These are phyloP conservation scores for Kluyveromyces dobzhanskii DNA, from an alignment of 805 yeast species.

Conservation along the genomic window DNA sequence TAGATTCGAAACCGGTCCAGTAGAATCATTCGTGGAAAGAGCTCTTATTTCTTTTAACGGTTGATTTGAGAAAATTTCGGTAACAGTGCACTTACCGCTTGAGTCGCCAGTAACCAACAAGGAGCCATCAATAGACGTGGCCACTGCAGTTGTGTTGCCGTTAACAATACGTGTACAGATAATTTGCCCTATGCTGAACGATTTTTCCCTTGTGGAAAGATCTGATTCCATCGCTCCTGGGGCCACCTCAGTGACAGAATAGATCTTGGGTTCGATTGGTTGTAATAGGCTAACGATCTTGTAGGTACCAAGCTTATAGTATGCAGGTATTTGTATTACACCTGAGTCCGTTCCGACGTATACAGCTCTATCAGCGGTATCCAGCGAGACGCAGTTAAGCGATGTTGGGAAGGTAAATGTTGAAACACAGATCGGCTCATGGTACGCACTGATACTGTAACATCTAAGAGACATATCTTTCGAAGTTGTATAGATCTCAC, in stretches of 20 bases:
- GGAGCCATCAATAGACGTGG: slow-evolving; percentile 68
- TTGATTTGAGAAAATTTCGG: slow-evolving; percentile 67
- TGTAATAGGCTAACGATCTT: slow-evolving; percentile 40
- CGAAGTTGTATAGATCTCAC: slow-evolving; percentile 61
- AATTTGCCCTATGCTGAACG: slow-evolving; percentile 22
- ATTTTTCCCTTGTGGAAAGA: slow-evolving; percentile 7
- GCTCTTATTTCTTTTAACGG: slow-evolving; percentile 45
- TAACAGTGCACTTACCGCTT: slow-evolving; percentile 55
- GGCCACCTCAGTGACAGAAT: slow-evolving; percentile 40
- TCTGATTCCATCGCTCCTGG: slow-evolving; percentile 25
- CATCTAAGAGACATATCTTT: slow-evolving; percentile 67
- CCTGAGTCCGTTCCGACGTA: slow-evolving; percentile 69
- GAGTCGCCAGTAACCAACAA: slow-evolving; percentile 64
- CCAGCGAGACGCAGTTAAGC: slow-evolving; percentile 51
- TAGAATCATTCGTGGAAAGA: slow-evolving; percentile 17
- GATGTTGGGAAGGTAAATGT: slow-evolving; percentile 64
- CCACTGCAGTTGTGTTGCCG: slow-evolving; percentile 42
- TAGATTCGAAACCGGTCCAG: slow-evolving; percentile 24
- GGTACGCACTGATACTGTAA: slow-evolving; percentile 40
- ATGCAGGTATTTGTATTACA: slow-evolving; percentile 19
- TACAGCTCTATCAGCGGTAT: slow-evolving; percentile 69
- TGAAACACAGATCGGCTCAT: slow-evolving; percentile 37
- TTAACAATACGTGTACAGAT: slow-evolving; percentile 18
- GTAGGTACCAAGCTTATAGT: slow-evolving; percentile 26
- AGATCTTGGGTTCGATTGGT: slow-evolving; percentile 23